phyloP scores from a whole-genome alignment of 106 monocot genomes.

The Iris macrosiphon region DNA sequence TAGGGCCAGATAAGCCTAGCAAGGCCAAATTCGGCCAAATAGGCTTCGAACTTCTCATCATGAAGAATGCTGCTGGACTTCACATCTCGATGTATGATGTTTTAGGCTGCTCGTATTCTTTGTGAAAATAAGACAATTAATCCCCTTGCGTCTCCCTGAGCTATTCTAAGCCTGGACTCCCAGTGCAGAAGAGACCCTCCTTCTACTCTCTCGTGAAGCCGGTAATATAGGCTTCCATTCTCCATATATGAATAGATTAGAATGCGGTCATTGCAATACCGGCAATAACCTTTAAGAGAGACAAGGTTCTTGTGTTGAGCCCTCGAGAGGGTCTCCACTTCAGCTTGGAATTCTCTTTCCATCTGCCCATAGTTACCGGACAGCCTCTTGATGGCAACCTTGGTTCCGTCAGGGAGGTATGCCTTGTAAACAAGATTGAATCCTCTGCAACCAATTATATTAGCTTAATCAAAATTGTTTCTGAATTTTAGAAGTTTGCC shows the following conservation, averaged over 20 bases:
- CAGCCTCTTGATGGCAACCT: conserved; percentile 13
- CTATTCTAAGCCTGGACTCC: conserved; percentile 8
- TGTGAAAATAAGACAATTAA: conserved; percentile 61
- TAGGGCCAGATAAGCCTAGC: conserved; percentile 51
- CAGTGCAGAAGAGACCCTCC: conserved; percentile 1
- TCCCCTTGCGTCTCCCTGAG: not conserved
- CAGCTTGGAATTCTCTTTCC: conserved; percentile 19
- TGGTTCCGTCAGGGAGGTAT: not conserved
- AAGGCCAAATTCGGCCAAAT: conserved; percentile 64
- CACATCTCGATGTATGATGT: conserved; percentile 59
- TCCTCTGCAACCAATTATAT: conserved; percentile 7
- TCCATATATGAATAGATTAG: conserved; percentile 15
- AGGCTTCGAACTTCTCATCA: conserved; percentile 56
- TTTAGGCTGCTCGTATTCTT: conserved; percentile 45
- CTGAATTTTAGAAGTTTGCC: too few relatives aligned
- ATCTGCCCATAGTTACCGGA: conserved; percentile 1
- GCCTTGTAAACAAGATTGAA: conserved; percentile 13
- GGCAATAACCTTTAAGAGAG: conserved; percentile 6
- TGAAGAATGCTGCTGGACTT: conserved; percentile 73
- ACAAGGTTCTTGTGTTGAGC: conserved; percentile 15
- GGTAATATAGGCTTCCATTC: conserved; percentile 7
- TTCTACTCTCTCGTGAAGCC: conserved; percentile 11
- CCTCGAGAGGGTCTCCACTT: conserved; percentile 12
- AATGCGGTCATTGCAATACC: conserved; percentile 1
- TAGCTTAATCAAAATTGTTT: conserved; percentile 4